Percentiles rank a stretch among this genome's conserved stretches.
phyloP scores from a whole-genome alignment of 2,329 filamentous ascomycete genomes.

The Sclerotinia nivalis region DNA sequence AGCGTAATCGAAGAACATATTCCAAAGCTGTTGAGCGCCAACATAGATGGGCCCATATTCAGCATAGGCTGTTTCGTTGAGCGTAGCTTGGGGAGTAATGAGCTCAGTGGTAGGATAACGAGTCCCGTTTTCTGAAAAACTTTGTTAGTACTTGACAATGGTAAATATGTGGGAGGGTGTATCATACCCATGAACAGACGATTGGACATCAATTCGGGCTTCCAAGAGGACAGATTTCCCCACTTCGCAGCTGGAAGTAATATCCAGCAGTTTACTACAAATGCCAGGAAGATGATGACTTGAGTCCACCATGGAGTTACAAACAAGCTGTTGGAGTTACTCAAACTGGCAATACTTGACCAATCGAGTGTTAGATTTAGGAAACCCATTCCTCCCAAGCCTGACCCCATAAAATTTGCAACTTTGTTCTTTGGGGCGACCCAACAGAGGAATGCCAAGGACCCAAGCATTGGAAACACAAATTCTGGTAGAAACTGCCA shows the following conservation, averaged over 20 bases:
- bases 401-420: slow-evolving; percentile 61
- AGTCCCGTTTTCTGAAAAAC: slow-evolving; percentile 39
- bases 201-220: slow-evolving; percentile 60
- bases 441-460: slow-evolving; percentile 64
- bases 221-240: slow-evolving; percentile 54
- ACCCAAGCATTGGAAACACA: slow-evolving; percentile 59
- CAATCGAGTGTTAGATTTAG: slow-evolving; percentile 61
- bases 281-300: slow-evolving; percentile 55
- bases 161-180: background rate
- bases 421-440: slow-evolving; percentile 58
- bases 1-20: slow-evolving; percentile 61
- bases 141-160: background rate
- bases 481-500: slow-evolving; percentile 66
- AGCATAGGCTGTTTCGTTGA: slow-evolving; percentile 47
- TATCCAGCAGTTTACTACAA: slow-evolving; percentile 58
- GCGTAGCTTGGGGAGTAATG: slow-evolving; percentile 41
- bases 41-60: slow-evolving; percentile 57
- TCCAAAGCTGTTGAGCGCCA: slow-evolving; percentile 58
- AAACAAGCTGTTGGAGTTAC: slow-evolving; percentile 49
- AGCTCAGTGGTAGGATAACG: slow-evolving; percentile 42
- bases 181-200: slow-evolving; percentile 49
- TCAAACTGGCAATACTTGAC: slow-evolving; percentile 56
- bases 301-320: slow-evolving; percentile 61
- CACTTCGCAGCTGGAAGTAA: slow-evolving; percentile 60
- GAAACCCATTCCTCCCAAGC: slow-evolving; percentile 63